These are phyloP conservation scores for Arctostaphylos glauca DNA, from an alignment of 148 eudicot species.

Conservation along the genomic window DNA sequence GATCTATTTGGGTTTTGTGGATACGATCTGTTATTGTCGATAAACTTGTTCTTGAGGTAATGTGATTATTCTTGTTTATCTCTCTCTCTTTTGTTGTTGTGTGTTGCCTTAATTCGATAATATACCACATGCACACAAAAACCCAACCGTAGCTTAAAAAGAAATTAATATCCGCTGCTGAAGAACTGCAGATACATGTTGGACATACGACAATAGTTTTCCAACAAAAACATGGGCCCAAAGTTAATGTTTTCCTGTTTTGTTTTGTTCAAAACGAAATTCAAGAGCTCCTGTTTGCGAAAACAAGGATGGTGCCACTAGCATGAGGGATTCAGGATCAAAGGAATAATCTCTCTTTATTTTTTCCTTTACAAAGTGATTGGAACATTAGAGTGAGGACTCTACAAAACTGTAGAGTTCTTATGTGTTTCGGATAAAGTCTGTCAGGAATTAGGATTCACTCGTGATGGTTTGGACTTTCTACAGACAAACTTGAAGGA, in stretches of 20 bases:
- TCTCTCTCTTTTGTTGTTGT: not conserved
- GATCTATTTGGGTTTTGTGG: not conserved
- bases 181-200: not conserved
- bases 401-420: too few relatives aligned
- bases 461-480: too few relatives aligned
- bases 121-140: too few relatives aligned
- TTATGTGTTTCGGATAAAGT: too few relatives aligned
- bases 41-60: not conserved
- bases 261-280: not conserved
- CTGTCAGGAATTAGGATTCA: too few relatives aligned
- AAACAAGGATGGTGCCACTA: not conserved
- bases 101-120: not conserved
- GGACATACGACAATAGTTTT: not conserved
- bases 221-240: not conserved
- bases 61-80: not conserved
- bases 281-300: not conserved
- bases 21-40: not conserved
- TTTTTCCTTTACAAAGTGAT: too few relatives aligned
- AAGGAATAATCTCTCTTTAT: too few relatives aligned
- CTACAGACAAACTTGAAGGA: too few relatives aligned
- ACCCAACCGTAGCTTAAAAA: not conserved
- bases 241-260: not conserved
- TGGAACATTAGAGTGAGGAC: too few relatives aligned
- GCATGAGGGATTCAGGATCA: not conserved
- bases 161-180: not conserved